These are phyloP conservation scores for Hapsidospora chrysogenum DNA, from an alignment of 495 filamentous ascomycete species.

Conservation along the genomic window DNA sequence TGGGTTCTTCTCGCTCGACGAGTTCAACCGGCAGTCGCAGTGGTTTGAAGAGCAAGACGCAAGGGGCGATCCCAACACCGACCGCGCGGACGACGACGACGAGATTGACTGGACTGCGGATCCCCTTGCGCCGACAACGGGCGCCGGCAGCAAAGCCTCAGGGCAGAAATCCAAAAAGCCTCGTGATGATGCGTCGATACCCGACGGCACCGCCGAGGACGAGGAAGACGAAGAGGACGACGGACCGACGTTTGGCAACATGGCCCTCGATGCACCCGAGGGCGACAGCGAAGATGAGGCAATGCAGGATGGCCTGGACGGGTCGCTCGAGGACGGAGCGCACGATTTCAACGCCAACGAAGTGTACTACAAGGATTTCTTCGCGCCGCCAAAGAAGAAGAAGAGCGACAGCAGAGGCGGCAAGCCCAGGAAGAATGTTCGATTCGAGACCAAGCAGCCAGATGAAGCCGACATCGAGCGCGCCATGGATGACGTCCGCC, in stretches of 20 bases:
- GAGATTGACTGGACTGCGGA: conserved; percentile 72
- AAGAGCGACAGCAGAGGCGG: conserved; percentile 18
- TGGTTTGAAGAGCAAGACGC: conserved; percentile 71
- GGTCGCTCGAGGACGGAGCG: conserved; percentile 7
- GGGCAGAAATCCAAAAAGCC: conserved; percentile 1
- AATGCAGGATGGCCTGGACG: conserved; percentile 33
- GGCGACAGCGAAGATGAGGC: conserved; percentile 37
- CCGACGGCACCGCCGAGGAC: conserved; percentile 6
- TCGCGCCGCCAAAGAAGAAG: conserved; percentile 66
- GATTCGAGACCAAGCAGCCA: conserved; percentile 7
- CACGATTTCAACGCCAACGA: conserved; percentile 61
- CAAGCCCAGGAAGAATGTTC: conserved; percentile 8
- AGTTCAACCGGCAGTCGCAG: conserved; percentile 89
- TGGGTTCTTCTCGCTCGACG: conserved; percentile 94
- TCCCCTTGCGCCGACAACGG: conserved; percentile 27
- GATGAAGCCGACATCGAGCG: conserved; percentile 55
- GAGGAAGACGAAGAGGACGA: conserved; percentile 49
- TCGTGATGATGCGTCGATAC: conserved; percentile 9
- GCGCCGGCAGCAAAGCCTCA: not conserved
- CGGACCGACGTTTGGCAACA: conserved; percentile 62
- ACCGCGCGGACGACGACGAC: conserved; percentile 54
- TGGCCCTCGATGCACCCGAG: conserved; percentile 39
- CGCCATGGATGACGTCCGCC: conserved; percentile 78
- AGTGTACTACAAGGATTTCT: conserved; percentile 79
- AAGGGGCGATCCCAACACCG: conserved; percentile 41